Evolutionary conservation across 2,329 filamentous ascomycete species (phyloP).

Genomic region (Botryosphaeria dothidea): DNA sequence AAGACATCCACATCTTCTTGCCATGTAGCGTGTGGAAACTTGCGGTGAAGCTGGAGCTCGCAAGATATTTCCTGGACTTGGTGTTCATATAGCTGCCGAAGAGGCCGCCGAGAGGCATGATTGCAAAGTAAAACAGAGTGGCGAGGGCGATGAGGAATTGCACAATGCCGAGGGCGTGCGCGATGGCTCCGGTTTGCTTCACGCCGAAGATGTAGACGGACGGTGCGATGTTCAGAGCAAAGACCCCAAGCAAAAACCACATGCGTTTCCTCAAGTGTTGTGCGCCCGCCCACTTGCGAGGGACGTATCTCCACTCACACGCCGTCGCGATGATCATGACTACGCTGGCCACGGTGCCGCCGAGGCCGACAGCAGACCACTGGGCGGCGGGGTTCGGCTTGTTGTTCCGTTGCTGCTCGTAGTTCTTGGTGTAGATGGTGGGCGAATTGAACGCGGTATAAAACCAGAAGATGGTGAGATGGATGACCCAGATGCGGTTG

Average conservation of each 20-base stretch:
- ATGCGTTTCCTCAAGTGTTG: constrained; percentile 93
- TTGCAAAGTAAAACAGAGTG: constrained; percentile 59
- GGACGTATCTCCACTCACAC: constrained; percentile 91
- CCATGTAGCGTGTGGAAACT: constrained; percentile 84
- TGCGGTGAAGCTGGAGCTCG: constrained; percentile 96
- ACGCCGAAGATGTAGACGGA: constrained; percentile 83
- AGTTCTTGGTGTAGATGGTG: constrained; percentile 75
- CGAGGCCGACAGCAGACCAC: constrained; percentile 85
- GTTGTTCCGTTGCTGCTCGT: constrained; percentile 83
- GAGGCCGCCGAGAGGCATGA: constrained; percentile 36
- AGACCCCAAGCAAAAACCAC: constrained; percentile 76
- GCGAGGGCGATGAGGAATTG: constrained; percentile 86
- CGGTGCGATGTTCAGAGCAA: constrained; percentile 80
- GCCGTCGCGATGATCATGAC: constrained; percentile 90
- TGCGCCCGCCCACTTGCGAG: constrained; percentile 89
- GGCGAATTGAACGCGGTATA: constrained; percentile 91
- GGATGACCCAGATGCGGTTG: constrained; percentile 99
- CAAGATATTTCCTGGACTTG: constrained; percentile 89
- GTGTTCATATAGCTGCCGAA: constrained; percentile 58
- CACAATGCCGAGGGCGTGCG: constrained; percentile 78
- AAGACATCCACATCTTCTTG: constrained; percentile 98
- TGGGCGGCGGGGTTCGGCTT: constrained; percentile 67
- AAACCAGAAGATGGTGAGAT: constrained; percentile 90
- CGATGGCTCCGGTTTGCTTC: constrained; percentile 57
- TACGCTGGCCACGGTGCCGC: constrained; percentile 77